A percentile compares a stretch with the other conserved stretches of the same genome.
Conservation (phyloP, 306 rosid genomes). For the Trifolium pratense region DNA sequence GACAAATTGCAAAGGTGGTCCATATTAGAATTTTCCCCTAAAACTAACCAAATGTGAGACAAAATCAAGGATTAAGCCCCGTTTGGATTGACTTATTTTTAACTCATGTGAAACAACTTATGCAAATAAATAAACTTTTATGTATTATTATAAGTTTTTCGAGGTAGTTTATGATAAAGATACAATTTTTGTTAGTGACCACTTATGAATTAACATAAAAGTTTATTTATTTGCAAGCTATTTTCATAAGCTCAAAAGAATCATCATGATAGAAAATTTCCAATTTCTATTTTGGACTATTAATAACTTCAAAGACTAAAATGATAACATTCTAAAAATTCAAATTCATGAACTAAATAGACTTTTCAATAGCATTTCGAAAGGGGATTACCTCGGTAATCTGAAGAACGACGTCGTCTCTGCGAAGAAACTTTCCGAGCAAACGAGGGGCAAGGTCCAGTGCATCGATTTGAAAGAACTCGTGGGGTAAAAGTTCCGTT, state of each 20-base stretch:
- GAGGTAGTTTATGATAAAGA: no score
- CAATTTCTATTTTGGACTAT: neutral
- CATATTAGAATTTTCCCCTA: no score
- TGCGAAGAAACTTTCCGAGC: slow-evolving; percentile 78
- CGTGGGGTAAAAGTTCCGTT: slow-evolving; percentile 53
- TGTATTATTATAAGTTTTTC: no score
- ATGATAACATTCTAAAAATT: neutral
- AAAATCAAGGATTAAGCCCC: neutral
- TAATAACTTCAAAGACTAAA: neutral
- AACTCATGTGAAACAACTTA: no score
- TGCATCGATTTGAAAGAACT: slow-evolving; percentile 77
- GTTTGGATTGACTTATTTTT: neutral
- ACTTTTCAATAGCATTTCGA: neutral
- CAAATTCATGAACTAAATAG: neutral
- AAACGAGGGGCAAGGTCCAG: slow-evolving; percentile 85
- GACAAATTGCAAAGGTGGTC: no score
- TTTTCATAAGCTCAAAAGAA: no score
- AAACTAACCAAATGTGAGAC: neutral
- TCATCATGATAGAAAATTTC: neutral
- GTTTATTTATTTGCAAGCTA: no score
- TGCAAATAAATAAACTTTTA: no score
- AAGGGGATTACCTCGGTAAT: slow-evolving; percentile 69
- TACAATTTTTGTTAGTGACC: no score
- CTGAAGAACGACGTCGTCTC: slow-evolving; percentile 86
- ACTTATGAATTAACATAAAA: no score